Evolutionary conservation across 495 filamentous ascomycete species (phyloP).

Genomic region (Penicillium pulvis): DNA sequence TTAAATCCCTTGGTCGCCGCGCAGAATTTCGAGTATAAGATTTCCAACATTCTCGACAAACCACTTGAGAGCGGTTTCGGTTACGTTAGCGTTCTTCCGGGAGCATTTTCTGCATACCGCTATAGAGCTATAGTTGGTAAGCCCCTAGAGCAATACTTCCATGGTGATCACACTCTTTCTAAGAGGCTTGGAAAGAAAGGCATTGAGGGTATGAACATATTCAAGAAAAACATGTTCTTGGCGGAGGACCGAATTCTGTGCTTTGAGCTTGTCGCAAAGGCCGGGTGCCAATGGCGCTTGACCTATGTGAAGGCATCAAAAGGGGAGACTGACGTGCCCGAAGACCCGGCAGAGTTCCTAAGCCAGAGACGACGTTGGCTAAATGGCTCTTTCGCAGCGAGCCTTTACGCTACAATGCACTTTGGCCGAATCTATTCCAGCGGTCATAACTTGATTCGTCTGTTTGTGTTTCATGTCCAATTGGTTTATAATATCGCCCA

Average conservation of each 20-base stretch:
- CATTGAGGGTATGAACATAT: constrained; percentile 99
- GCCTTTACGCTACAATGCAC: constrained; percentile 94
- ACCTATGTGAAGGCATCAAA: constrained; percentile 98
- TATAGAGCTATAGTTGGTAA: constrained; percentile 96
- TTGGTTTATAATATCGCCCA: constrained; percentile 88
- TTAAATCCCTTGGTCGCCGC: constrained; percentile 90
- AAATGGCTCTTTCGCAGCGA: constrained; percentile 95
- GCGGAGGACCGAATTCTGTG: constrained; percentile 98
- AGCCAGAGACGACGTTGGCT: constrained; percentile 92
- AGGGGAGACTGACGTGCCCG: constrained; percentile 95
- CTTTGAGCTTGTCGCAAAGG: constrained; percentile 96
- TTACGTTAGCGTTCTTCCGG: constrained; percentile 92
- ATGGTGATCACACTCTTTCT: constrained; percentile 94
- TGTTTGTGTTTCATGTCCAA: constrained; percentile 94
- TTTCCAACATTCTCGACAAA: constrained; percentile 96
- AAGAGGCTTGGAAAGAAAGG: constrained; percentile 92
- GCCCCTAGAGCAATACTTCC: constrained; percentile 95
- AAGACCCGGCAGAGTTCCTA: constrained; percentile 90
- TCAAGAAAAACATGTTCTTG: constrained; percentile 99
- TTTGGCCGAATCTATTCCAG: constrained; percentile 95
- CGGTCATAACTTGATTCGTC: constrained; percentile 87
- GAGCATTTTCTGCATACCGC: constrained; percentile 95
- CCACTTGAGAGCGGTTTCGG: constrained; percentile 93
- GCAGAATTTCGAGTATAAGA: constrained; percentile 99
- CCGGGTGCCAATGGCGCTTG: constrained; percentile 96